A percentile compares a stretch with the other conserved stretches of the same genome.
These are phyloP conservation scores for Hygrocybe coccinea DNA, from an alignment of 768 basidiomycete species.

Conservation along the genomic window DNA sequence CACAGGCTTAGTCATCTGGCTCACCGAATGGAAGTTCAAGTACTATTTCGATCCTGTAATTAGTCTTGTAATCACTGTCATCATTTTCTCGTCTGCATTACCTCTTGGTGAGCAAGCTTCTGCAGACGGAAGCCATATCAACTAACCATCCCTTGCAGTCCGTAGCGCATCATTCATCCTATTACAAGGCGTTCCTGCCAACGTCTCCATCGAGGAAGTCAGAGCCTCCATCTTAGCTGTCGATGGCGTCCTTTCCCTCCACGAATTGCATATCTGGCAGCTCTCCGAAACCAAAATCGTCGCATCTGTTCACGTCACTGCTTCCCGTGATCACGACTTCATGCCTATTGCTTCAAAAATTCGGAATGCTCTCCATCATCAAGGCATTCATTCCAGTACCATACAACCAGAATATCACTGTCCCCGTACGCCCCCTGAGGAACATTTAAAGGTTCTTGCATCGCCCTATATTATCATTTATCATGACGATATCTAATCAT, in stretches of 20 bases:
- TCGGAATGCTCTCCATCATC: slow-evolving; percentile 76
- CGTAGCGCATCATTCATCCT: slow-evolving; percentile 92
- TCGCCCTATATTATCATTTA: not conserved
- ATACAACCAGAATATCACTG: slow-evolving; percentile 84
- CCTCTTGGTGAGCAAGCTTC: slow-evolving; percentile 62
- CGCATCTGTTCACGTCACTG: slow-evolving; percentile 91
- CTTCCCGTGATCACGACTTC: slow-evolving; percentile 78
- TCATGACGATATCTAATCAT: too few relatives aligned
- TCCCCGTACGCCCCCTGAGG: slow-evolving; percentile 39
- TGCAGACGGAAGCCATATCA: not conserved
- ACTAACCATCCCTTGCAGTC: slow-evolving; percentile 38
- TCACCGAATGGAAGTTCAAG: slow-evolving; percentile 76
- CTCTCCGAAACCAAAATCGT: slow-evolving; percentile 92
- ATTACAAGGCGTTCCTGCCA: slow-evolving; percentile 88
- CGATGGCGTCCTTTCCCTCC: slow-evolving; percentile 80
- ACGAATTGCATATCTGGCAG: slow-evolving; percentile 97
- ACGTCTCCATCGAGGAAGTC: slow-evolving; percentile 86
- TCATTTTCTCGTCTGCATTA: slow-evolving; percentile 93
- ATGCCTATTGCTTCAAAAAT: slow-evolving; percentile 87
- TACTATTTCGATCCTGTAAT: slow-evolving; percentile 92
- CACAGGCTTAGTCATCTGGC: slow-evolving; percentile 92
- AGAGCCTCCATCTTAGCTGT: slow-evolving; percentile 75
- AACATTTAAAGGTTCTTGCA: slow-evolving; percentile 43
- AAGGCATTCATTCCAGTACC: slow-evolving; percentile 91
- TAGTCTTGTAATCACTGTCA: slow-evolving; percentile 88